Evolutionary conservation across 2,329 filamentous ascomycete genomes (phyloP).

Genomic region (Cephalotrichum gorgonifer): DNA sequence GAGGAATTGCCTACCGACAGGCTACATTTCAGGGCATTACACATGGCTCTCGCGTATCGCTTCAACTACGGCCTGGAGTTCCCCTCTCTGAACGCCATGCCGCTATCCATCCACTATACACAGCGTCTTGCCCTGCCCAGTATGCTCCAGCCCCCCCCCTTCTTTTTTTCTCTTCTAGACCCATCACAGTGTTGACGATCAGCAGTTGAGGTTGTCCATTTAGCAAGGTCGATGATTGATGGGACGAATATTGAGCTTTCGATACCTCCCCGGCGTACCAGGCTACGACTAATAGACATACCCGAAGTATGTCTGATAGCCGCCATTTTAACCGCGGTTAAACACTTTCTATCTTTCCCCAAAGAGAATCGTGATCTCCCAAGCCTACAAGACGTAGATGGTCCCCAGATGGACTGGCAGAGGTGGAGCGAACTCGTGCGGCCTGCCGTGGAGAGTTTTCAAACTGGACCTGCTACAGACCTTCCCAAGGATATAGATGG

Average conservation of each 20-base stretch:
- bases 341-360: conserved; percentile 70
- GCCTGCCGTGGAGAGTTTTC: background rate
- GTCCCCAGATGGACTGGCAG: conserved; percentile 53
- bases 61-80: conserved; percentile 60
- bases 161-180: background rate
- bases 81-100: conserved; percentile 60
- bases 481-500: background rate
- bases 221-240: background rate
- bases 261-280: background rate
- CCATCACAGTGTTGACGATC: background rate
- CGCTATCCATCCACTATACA: conserved; percentile 60
- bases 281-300: conserved; percentile 32
- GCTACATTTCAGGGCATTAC: background rate
- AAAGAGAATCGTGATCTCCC: conserved; percentile 24
- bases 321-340: conserved; percentile 64
- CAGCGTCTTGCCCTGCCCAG: conserved; percentile 65
- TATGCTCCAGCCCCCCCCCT: conserved; percentile 25
- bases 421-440: conserved; percentile 42
- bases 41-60: conserved; percentile 53
- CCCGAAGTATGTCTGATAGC: conserved; percentile 69
- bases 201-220: background rate
- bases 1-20: background rate
- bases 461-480: background rate
- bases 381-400: conserved; percentile 8
- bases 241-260: background rate